Percentiles rank a stretch among this genome's conserved stretches.
Evolutionary conservation across 257 asterid species (phyloP).

Genomic region (Primulina eburnea): DNA sequence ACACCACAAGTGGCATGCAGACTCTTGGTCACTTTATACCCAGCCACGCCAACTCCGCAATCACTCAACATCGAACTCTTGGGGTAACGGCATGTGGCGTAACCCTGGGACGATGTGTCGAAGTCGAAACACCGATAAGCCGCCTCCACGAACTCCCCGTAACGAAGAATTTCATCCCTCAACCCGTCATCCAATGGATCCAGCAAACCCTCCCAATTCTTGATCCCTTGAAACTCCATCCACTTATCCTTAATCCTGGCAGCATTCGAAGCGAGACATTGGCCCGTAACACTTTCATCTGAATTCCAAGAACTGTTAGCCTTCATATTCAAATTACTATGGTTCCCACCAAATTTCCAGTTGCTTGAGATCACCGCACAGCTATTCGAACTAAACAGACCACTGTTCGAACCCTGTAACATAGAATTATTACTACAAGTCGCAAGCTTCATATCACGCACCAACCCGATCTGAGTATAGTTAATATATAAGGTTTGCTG

Average conservation of each 20-base stretch:
- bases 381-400: conserved; percentile 10
- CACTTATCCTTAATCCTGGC: conserved; percentile 48
- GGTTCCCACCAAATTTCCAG: background rate
- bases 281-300: conserved; percentile 1
- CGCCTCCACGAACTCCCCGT: conserved; percentile 79
- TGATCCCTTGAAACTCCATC: conserved; percentile 85
- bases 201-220: conserved; percentile 89
- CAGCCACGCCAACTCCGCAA: conserved; percentile 38
- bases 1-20: conserved; percentile 77
- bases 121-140: conserved; percentile 72
- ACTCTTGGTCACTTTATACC: conserved; percentile 46
- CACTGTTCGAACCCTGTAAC: conserved; percentile 14
- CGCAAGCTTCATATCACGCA: conserved; percentile 34
- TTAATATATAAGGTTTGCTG: background rate
- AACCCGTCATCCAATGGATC: conserved; percentile 81
- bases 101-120: conserved; percentile 54
- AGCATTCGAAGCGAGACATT: conserved; percentile 18
- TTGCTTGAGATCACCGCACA: conserved; percentile 9
- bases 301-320: conserved; percentile 30
- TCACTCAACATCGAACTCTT: conserved; percentile 35
- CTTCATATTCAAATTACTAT: conserved; percentile 20
- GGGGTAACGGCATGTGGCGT: conserved; percentile 46
- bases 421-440: conserved; percentile 22
- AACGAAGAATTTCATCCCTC: conserved; percentile 64
- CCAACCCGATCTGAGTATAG: too few species aligned